Conservation (phyloP, 2,329 filamentous ascomycete genomes). For the Ceratocystis colombiana region DNA sequence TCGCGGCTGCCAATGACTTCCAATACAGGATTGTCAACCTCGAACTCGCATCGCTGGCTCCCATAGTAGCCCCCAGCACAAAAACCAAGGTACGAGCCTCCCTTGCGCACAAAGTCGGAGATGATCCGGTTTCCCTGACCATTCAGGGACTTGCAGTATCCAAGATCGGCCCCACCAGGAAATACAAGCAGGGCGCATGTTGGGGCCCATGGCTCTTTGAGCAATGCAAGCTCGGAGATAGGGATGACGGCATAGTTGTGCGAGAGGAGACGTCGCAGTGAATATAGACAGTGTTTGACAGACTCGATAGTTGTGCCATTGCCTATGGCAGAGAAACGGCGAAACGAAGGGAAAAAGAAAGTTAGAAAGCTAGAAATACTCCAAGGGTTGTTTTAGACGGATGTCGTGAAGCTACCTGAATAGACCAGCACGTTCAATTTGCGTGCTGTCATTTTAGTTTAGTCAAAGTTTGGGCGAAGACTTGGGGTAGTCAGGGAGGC, state of each 20-base stretch:
- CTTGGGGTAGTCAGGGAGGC: not conserved
- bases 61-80: slow-evolving; percentile 95
- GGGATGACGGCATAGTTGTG: slow-evolving; percentile 90
- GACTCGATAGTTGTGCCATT: slow-evolving; percentile 79
- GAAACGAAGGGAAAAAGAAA: not conserved
- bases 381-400: not conserved
- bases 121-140: slow-evolving; percentile 80
- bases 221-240: slow-evolving; percentile 63
- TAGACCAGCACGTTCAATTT: slow-evolving; percentile 90
- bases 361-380: slow-evolving; percentile 6
- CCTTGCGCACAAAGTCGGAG: slow-evolving; percentile 70
- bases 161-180: slow-evolving; percentile 86
- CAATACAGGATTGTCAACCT: slow-evolving; percentile 62
- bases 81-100: slow-evolving; percentile 79
- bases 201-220: slow-evolving; percentile 84
- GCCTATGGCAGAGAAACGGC: slow-evolving; percentile 42
- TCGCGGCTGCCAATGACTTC: slow-evolving; percentile 81
- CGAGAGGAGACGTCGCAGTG: slow-evolving; percentile 73
- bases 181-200: slow-evolving; percentile 85
- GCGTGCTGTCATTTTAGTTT: slow-evolving; percentile 48
- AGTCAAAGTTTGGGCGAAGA: not conserved
- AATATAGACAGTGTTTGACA: slow-evolving; percentile 78
- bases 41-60: slow-evolving; percentile 72
- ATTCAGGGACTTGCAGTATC: slow-evolving; percentile 80
- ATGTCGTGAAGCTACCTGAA: slow-evolving; percentile 50